These are phyloP conservation scores for Erysimum cheiri DNA, from an alignment of 441 rosid species.

Conservation along the genomic window DNA sequence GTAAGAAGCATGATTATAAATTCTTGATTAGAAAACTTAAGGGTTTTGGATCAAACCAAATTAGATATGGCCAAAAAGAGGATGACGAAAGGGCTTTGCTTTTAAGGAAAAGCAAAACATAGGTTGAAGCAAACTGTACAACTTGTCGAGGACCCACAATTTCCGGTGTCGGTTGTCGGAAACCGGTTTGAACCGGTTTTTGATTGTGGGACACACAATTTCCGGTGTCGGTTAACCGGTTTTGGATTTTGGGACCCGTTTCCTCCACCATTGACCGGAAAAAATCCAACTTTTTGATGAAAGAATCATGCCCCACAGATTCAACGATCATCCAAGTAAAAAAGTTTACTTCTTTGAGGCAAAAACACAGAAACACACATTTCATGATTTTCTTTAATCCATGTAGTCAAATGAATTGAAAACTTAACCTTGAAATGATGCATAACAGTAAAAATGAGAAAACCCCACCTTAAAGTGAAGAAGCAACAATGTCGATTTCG, in stretches of 20 bases:
- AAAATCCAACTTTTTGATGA: constrained; percentile 2
- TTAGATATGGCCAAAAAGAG: constrained; percentile 38
- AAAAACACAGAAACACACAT: not conserved
- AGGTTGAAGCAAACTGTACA: constrained; percentile 42
- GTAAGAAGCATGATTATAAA: not conserved
- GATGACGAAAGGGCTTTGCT: constrained; percentile 50
- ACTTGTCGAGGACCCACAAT: constrained; percentile 39
- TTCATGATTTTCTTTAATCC: not conserved
- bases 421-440: not conserved
- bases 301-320: not conserved
- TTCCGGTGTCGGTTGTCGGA: constrained; percentile 34
- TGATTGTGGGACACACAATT: constrained; percentile 16
- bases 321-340: not conserved
- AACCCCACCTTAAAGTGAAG: constrained; percentile 23
- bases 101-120: constrained; percentile 53
- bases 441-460: not conserved
- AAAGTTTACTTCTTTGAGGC: not conserved
- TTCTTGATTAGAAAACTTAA: not conserved
- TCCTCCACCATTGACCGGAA: constrained; percentile 32
- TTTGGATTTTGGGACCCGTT: constrained; percentile 10
- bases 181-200: constrained; percentile 29
- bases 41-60: constrained; percentile 1
- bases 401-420: not conserved
- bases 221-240: constrained; percentile 34
- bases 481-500: constrained; percentile 3